These are phyloP conservation scores for Gyromitra esculenta DNA, from an alignment of 2,329 filamentous ascomycete species.

Conservation along the genomic window DNA sequence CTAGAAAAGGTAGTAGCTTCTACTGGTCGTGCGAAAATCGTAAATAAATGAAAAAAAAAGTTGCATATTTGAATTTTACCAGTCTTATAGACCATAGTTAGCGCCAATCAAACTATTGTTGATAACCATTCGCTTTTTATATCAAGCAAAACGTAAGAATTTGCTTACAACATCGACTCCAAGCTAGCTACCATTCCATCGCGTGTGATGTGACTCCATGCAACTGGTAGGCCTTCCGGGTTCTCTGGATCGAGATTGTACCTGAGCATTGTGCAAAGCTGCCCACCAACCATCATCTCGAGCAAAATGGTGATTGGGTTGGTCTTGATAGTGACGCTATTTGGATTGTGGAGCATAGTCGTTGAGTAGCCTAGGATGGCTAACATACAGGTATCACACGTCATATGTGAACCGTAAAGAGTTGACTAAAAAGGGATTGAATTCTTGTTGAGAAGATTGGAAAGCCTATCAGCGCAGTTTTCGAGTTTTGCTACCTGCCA, in stretches of 20 bases:
- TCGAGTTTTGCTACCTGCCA: conserved; percentile 59
- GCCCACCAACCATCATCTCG: conserved; percentile 63
- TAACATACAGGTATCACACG: conserved; percentile 54
- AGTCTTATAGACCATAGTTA: background rate
- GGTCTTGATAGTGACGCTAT: conserved; percentile 64
- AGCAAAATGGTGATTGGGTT: conserved; percentile 63
- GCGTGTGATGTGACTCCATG: conserved; percentile 58
- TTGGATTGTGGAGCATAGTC: conserved; percentile 66
- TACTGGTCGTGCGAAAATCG: background rate
- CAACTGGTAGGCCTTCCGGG: background rate
- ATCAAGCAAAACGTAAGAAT: background rate
- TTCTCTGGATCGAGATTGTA: conserved; percentile 59
- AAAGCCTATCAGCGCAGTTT: conserved; percentile 60
- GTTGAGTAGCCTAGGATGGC: conserved; percentile 60
- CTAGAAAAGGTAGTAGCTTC: conserved; percentile 55
- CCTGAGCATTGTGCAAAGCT: conserved; percentile 64
- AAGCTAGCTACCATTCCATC: conserved; percentile 65
- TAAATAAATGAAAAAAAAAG: background rate
- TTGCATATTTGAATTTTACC: background rate
- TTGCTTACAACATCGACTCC: conserved; percentile 63
- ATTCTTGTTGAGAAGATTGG: conserved; percentile 61
- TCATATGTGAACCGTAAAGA: conserved; percentile 65
- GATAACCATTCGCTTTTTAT: background rate
- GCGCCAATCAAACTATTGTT: background rate
- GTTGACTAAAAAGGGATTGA: conserved; percentile 65